These are phyloP conservation scores for Chlamydomonas sp. DNA, from an alignment of 139 green algal species.

Conservation along the genomic window DNA sequence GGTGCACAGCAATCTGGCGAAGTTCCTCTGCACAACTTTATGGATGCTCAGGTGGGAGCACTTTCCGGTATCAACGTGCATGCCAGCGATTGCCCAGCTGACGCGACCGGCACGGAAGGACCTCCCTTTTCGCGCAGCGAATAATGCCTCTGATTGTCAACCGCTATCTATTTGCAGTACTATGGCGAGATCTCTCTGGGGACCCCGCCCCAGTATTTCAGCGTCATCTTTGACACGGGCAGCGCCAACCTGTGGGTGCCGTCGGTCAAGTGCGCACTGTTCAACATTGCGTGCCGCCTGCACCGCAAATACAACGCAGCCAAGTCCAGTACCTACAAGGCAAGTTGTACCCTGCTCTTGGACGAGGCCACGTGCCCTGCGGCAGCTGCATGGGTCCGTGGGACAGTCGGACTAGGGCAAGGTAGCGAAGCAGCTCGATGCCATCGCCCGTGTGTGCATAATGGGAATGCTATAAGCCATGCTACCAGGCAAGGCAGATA, in stretches of 20 bases:
- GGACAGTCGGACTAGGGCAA: too few relatives aligned
- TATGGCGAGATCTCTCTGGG: constrained; percentile 94
- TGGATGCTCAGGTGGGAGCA: constrained; percentile 73
- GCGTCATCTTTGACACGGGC: constrained; percentile 96
- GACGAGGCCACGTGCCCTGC: too few relatives aligned
- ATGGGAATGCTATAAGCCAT: too few relatives aligned
- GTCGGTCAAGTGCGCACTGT: constrained; percentile 83
- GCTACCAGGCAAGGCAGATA: too few relatives aligned
- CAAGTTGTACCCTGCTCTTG: constrained; percentile 1
- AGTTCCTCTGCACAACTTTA: constrained; percentile 71
- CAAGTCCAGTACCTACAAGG: constrained; percentile 82
- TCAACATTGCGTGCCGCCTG: constrained; percentile 91
- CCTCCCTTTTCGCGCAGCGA: background rate
- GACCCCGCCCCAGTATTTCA: constrained; percentile 91
- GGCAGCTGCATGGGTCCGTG: background rate
- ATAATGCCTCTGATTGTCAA: background rate
- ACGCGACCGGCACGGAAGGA: background rate
- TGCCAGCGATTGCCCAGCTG: background rate
- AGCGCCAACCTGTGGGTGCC: constrained; percentile 96
- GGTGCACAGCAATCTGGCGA: background rate
- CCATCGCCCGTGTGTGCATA: too few relatives aligned
- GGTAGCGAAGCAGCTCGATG: background rate
- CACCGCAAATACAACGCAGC: constrained; percentile 89
- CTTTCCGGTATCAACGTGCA: background rate
- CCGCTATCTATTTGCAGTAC: constrained; percentile 76